Percentiles rank a stretch among this genome's conserved stretches.
These are phyloP conservation scores for Stereocaulon alpinum DNA, from an alignment of 495 filamentous ascomycete genomes.

Conservation along the genomic window DNA sequence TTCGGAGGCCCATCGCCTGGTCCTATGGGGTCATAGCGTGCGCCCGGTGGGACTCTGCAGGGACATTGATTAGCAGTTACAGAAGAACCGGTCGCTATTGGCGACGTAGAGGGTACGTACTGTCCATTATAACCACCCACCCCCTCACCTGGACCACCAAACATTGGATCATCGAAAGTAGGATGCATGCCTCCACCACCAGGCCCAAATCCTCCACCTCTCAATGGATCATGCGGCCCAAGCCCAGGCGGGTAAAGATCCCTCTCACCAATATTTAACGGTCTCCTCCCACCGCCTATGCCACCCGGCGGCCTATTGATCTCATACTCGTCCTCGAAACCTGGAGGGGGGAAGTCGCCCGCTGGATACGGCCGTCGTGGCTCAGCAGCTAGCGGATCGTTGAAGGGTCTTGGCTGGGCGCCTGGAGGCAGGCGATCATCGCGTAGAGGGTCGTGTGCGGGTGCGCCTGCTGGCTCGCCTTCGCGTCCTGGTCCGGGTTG, in stretches of 20 bases:
- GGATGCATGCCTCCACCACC: constrained; percentile 83
- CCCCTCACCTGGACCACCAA: constrained; percentile 47
- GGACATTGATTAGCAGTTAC: constrained; percentile 13
- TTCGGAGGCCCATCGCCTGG: constrained; percentile 55
- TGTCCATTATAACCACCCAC: constrained; percentile 14
- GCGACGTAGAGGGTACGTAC: neutral
- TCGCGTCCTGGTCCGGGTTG: constrained; percentile 23
- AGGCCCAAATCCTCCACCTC: constrained; percentile 48
- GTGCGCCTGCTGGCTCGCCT: constrained; percentile 25
- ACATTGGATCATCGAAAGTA: constrained; percentile 86
- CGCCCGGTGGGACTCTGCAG: constrained; percentile 44
- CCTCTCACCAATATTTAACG: constrained; percentile 62
- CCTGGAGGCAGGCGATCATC: constrained; percentile 45
- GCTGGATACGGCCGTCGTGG: constrained; percentile 56
- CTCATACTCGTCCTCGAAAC: constrained; percentile 90
- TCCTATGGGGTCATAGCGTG: constrained; percentile 72
- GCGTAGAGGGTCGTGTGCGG: constrained; percentile 39
- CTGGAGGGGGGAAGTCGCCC: constrained; percentile 76
- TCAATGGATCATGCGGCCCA: constrained; percentile 72
- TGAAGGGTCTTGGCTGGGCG: constrained; percentile 55
- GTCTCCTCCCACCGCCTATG: constrained; percentile 39
- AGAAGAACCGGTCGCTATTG: too few species aligned
- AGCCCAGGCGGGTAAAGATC: constrained; percentile 84
- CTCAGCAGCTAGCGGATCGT: constrained; percentile 52
- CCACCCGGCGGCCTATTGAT: constrained; percentile 55